These are phyloP conservation scores for Colletotrichum tropicale DNA, from an alignment of 2,329 filamentous ascomycete species.

Conservation along the genomic window DNA sequence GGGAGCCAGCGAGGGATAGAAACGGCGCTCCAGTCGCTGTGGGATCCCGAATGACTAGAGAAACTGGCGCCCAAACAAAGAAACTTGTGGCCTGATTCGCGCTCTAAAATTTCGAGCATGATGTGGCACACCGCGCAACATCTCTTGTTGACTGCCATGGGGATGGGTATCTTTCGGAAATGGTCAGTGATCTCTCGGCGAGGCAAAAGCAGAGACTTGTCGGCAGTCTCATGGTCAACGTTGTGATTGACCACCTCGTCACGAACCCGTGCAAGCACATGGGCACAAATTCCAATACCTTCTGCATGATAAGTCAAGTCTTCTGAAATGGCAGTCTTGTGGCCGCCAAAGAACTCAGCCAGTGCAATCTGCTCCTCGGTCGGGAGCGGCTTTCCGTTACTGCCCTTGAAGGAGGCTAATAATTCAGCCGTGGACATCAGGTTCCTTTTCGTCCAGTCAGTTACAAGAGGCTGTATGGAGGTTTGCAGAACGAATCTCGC, in stretches of 20 bases:
- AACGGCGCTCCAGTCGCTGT: neutral
- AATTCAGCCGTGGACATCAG: neutral
- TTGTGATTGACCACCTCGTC: neutral
- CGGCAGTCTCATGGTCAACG: neutral
- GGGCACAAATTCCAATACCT: neutral
- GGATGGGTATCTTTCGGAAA: neutral
- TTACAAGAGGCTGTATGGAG: too few species aligned
- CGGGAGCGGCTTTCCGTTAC: neutral
- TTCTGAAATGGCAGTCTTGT: neutral
- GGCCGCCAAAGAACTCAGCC: too few species aligned
- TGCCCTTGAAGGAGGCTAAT: neutral
- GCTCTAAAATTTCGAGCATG: neutral
- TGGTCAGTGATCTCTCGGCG: neutral
- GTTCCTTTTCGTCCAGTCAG: too few species aligned
- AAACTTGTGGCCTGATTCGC: neutral
- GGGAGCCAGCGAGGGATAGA: neutral
- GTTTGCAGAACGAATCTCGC: too few species aligned
- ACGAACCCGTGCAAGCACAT: neutral
- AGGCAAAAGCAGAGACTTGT: neutral
- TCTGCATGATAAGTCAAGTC: neutral
- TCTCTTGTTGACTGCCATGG: neutral
- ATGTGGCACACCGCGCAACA: neutral
- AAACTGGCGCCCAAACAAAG: neutral
- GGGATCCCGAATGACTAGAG: neutral
- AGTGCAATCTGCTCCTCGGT: neutral